Evolutionary conservation across 2,329 filamentous ascomycete genomes (phyloP).

Genomic region (Pseudocercospora fijiensis): DNA sequence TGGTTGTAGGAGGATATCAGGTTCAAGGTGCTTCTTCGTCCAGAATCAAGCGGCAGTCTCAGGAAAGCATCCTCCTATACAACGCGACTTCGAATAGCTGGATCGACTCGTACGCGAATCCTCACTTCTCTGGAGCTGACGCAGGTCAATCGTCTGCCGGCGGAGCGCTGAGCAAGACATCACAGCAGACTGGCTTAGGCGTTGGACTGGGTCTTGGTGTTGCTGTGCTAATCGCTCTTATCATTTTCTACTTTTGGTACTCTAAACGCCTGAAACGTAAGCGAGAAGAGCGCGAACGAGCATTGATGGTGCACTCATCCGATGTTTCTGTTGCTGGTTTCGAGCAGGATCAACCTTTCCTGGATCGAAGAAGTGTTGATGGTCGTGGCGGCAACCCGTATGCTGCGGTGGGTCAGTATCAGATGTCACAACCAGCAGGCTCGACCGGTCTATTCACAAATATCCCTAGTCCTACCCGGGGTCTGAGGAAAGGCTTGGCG

Average conservation of each 20-base stretch:
- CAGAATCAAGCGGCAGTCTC: slow-evolving; percentile 39
- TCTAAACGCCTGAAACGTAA: slow-evolving; percentile 42
- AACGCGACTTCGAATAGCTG: slow-evolving; percentile 62
- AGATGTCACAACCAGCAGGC: slow-evolving; percentile 36
- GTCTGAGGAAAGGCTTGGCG: slow-evolving; percentile 45
- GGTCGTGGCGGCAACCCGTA: slow-evolving; percentile 44
- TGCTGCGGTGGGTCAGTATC: slow-evolving; percentile 34
- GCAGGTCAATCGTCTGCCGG: slow-evolving; percentile 2
- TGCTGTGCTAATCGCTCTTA: slow-evolving; percentile 43
- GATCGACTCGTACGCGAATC: slow-evolving; percentile 56
- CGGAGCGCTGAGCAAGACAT: slow-evolving; percentile 44
- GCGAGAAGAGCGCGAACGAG: slow-evolving; percentile 52
- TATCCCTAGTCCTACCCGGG: slow-evolving; percentile 50
- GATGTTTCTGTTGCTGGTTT: slow-evolving; percentile 42
- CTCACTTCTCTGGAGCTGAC: slow-evolving; percentile 13
- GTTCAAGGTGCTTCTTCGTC: slow-evolving; percentile 46
- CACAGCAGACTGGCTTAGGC: slow-evolving; percentile 49
- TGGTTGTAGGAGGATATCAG: slow-evolving; percentile 59
- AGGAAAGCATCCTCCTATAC: slow-evolving; percentile 55
- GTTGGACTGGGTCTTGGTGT: slow-evolving; percentile 48
- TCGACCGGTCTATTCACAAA: slow-evolving; percentile 50
- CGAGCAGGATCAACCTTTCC: slow-evolving; percentile 49
- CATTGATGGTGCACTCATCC: slow-evolving; percentile 46
- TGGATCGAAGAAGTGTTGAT: slow-evolving; percentile 36
- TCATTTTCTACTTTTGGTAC: slow-evolving; percentile 51